Percentiles rank a stretch among this genome's conserved stretches.
Evolutionary conservation across 306 rosid genomes (phyloP).

Genomic region (Astragalus membranaceus): DNA sequence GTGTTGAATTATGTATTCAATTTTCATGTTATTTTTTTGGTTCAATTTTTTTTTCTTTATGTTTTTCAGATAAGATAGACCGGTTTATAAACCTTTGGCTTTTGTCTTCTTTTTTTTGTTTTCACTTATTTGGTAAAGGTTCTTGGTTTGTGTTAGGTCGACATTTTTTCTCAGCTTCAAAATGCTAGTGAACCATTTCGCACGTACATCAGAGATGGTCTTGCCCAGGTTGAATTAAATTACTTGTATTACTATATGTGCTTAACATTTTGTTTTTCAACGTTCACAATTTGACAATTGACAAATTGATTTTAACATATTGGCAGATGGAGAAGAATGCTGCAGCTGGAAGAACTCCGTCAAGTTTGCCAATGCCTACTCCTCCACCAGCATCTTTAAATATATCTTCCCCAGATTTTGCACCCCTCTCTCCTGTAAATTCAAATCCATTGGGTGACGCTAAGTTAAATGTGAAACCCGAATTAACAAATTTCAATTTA

Average conservation of each 20-base stretch:
- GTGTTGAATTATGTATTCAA: conserved; percentile 31
- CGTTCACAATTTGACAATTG: neutral
- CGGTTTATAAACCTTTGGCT: neutral
- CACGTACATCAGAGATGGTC: conserved; percentile 94
- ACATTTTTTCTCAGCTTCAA: conserved; percentile 93
- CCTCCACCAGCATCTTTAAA: conserved; percentile 86
- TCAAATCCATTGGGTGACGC: conserved; percentile 68
- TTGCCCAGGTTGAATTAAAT: conserved; percentile 65
- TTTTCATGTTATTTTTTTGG: neutral
- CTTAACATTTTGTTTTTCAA: neutral
- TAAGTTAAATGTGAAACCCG: conserved; percentile 61
- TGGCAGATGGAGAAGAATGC: conserved; percentile 98
- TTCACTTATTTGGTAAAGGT: conserved; percentile 13
- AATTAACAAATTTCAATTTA: conserved; percentile 66
- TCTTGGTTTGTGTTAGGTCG: conserved; percentile 55
- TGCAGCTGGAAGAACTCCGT: conserved; percentile 96
- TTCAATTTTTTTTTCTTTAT: too few species aligned
- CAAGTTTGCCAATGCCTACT: conserved; percentile 86
- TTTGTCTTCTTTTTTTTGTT: neutral
- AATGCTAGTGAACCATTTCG: conserved; percentile 99
- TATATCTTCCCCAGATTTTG: conserved; percentile 80
- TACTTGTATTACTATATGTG: neutral
- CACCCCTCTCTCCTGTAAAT: conserved; percentile 82
- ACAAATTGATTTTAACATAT: conserved; percentile 11
- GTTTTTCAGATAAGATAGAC: neutral